phyloP scores from a whole-genome alignment of 1,284 basidiomycete species.

The Entoloma clypeatum region DNA sequence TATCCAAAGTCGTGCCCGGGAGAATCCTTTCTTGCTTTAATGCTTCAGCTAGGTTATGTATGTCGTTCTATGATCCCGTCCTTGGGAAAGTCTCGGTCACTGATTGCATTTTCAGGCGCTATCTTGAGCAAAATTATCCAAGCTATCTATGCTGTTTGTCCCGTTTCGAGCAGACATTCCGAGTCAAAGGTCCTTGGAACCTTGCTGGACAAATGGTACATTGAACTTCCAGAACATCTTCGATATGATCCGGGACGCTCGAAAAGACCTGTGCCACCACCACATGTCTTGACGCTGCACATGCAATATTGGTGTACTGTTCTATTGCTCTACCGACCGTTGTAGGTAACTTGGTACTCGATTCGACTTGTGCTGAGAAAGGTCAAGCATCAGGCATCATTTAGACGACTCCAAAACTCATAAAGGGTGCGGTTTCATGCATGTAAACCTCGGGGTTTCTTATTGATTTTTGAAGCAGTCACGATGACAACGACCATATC shows the following conservation, averaged over 20 bases:
- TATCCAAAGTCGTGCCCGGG: conserved; percentile 38
- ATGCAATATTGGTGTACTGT: conserved; percentile 87
- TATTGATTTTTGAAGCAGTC: conserved; percentile 18
- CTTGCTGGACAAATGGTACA: conserved; percentile 73
- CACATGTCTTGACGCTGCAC: conserved; percentile 73
- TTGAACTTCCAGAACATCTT: conserved; percentile 68
- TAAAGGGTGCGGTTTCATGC: conserved; percentile 15
- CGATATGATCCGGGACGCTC: conserved; percentile 52
- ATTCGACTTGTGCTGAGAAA: conserved; percentile 5
- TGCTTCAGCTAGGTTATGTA: conserved; percentile 68
- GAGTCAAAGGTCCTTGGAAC: conserved; percentile 63
- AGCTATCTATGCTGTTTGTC: conserved; percentile 69
- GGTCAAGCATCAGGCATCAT: conserved; percentile 27
- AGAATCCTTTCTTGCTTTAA: conserved; percentile 74
- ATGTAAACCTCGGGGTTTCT: not conserved
- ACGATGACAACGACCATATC: conserved; percentile 41
- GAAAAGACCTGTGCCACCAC: conserved; percentile 42
- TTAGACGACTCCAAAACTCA: conserved; percentile 27
- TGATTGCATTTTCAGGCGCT: conserved; percentile 41
- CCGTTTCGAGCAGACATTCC: conserved; percentile 49
- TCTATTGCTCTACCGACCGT: conserved; percentile 76
- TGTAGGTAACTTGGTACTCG: conserved; percentile 47
- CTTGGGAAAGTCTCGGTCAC: conserved; percentile 9
- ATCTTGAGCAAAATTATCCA: conserved; percentile 69
- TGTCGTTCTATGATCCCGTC: conserved; percentile 25